These are phyloP conservation scores for Globisporangium barbulae DNA, from an alignment of 352 stramenopile genomes.

Conservation along the genomic window DNA sequence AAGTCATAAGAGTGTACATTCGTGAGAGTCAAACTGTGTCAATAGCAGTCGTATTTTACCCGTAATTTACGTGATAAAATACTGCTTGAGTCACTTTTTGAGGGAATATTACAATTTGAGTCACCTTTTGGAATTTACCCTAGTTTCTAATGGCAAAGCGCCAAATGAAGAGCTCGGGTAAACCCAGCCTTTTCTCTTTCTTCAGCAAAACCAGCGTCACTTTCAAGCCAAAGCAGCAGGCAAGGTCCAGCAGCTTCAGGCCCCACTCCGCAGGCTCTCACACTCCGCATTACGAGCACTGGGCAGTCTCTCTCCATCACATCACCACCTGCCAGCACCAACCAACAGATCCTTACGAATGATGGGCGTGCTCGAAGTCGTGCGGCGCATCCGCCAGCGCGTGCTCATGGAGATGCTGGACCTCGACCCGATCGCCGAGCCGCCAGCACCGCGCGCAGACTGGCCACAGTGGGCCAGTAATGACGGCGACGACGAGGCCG, in stretches of 20 bases:
- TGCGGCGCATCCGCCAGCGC: slow-evolving; percentile 47
- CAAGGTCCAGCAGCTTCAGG: background rate
- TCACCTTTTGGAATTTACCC: too few species aligned
- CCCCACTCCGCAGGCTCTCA: background rate
- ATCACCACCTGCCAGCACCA: background rate
- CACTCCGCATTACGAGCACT: background rate
- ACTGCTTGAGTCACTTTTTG: too few species aligned
- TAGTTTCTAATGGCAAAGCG: too few species aligned
- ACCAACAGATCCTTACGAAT: background rate
- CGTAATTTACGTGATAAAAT: too few species aligned
- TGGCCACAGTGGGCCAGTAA: slow-evolving; percentile 28
- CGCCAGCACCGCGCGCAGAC: slow-evolving; percentile 30
- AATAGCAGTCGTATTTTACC: too few species aligned
- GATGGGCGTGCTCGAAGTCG: slow-evolving; percentile 33
- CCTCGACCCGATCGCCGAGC: slow-evolving; percentile 46
- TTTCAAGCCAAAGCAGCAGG: background rate
- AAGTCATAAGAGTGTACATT: too few species aligned
- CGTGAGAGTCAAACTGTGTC: too few species aligned
- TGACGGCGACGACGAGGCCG: slow-evolving; percentile 4
- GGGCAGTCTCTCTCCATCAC: background rate
- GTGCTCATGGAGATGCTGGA: slow-evolving; percentile 59
- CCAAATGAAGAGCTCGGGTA: too few species aligned
- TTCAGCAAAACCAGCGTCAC: too few species aligned
- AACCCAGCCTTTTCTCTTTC: too few species aligned
- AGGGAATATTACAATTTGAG: too few species aligned